phyloP scores from a whole-genome alignment of 495 filamentous ascomycete genomes.

The Trypethelium eluteriae region DNA sequence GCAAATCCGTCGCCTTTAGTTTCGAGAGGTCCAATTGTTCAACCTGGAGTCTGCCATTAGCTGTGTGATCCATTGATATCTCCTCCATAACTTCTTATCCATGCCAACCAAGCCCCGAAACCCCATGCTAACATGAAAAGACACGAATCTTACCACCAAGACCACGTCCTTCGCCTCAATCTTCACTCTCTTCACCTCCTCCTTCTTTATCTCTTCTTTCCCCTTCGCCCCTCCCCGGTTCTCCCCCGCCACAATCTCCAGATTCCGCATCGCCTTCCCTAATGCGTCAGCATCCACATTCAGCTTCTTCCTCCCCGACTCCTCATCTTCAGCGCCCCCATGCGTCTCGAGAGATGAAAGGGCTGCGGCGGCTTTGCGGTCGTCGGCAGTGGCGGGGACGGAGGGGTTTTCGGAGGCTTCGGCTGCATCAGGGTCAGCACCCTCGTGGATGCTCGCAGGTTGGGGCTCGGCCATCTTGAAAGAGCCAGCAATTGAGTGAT shows the following conservation, averaged over 20 bases:
- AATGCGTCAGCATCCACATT: slow-evolving; percentile 75
- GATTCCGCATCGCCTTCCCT: slow-evolving; percentile 66
- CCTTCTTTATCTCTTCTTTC: slow-evolving; percentile 40
- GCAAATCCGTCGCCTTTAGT: slow-evolving; percentile 71
- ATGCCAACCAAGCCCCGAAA: neutral
- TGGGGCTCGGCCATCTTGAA: slow-evolving; percentile 52
- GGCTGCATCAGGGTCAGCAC: slow-evolving; percentile 50
- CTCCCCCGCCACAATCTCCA: slow-evolving; percentile 33
- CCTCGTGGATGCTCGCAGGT: slow-evolving; percentile 49
- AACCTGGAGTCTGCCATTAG: slow-evolving; percentile 43
- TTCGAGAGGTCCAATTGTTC: slow-evolving; percentile 75
- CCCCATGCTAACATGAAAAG: neutral
- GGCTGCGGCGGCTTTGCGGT: slow-evolving; percentile 84
- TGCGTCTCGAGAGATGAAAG: slow-evolving; percentile 64
- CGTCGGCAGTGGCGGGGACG: slow-evolving; percentile 64
- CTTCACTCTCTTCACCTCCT: slow-evolving; percentile 47
- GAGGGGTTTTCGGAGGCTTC: slow-evolving; percentile 24
- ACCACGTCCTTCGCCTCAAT: slow-evolving; percentile 58
- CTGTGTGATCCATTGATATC: neutral
- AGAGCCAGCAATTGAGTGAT: neutral
- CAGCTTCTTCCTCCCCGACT: slow-evolving; percentile 39
- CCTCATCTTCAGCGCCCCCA: slow-evolving; percentile 49
- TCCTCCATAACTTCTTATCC: neutral
- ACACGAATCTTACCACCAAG: slow-evolving; percentile 46
- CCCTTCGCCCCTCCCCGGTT: slow-evolving; percentile 26